phyloP scores from a whole-genome alignment of 352 stramenopile species.

The Phytophthora multivora region DNA sequence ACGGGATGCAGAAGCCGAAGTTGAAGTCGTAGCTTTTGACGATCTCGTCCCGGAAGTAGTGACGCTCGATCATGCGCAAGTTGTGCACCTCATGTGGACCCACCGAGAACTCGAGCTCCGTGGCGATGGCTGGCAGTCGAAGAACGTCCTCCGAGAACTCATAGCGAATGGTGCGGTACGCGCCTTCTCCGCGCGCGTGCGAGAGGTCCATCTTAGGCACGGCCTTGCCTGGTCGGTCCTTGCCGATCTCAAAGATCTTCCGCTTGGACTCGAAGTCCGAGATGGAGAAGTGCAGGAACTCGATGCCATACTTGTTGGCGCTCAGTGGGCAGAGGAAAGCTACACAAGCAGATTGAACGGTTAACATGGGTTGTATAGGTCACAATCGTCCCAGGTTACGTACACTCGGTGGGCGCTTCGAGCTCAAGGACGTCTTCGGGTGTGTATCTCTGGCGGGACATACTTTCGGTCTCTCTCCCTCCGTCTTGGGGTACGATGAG shows the following conservation, averaged over 20 bases:
- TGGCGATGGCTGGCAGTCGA: conserved; percentile 88
- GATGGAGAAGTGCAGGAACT: conserved; percentile 96
- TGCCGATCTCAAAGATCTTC: conserved; percentile 94
- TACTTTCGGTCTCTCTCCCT: conserved; percentile 20
- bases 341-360: conserved; percentile 18
- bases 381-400: conserved; percentile 11
- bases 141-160: conserved; percentile 95
- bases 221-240: conserved; percentile 66
- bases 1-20: conserved; percentile 97
- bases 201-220: conserved; percentile 85
- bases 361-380: conserved; percentile 2
- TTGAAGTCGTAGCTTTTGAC: conserved; percentile 96
- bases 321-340: conserved; percentile 94
- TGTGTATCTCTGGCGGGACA: conserved; percentile 80
- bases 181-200: conserved; percentile 88
- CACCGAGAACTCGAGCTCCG: conserved; percentile 93
- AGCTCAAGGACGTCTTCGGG: conserved; percentile 85
- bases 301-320: conserved; percentile 94
- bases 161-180: conserved; percentile 94
- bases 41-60: conserved; percentile 96
- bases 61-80: conserved; percentile 96
- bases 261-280: conserved; percentile 94
- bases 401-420: conserved; percentile 76
- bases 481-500: conserved; percentile 13
- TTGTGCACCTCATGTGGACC: conserved; percentile 89